phyloP scores from a whole-genome alignment of 2,329 filamentous ascomycete genomes.

The Xylaria sp. region DNA sequence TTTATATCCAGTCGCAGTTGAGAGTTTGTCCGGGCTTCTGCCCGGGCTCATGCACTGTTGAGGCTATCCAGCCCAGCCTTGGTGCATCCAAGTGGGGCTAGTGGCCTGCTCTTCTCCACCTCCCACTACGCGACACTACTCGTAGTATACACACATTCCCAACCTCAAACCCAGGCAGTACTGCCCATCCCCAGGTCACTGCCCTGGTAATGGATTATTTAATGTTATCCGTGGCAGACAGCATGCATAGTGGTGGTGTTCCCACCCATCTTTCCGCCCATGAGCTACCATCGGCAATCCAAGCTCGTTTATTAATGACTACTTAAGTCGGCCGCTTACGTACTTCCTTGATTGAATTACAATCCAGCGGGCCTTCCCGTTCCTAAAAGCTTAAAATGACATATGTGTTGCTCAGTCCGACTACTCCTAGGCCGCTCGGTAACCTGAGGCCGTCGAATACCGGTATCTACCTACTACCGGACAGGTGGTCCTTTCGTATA shows the following conservation, averaged over 20 bases:
- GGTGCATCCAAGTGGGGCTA: conserved; percentile 21
- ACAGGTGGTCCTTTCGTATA: conserved; percentile 15
- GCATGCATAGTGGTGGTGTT: background rate
- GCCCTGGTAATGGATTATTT: conserved; percentile 15
- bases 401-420: background rate
- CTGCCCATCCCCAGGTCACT: no score
- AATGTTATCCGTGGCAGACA: background rate
- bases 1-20: conserved; percentile 21
- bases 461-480: background rate
- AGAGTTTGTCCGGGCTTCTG: background rate
- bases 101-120: conserved; percentile 8
- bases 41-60: conserved; percentile 20
- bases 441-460: background rate
- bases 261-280: background rate
- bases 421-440: conserved; percentile 1
- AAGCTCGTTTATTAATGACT: background rate
- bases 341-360: background rate
- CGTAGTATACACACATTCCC: conserved; percentile 5
- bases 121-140: background rate
- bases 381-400: background rate
- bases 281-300: background rate
- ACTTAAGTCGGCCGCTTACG: background rate
- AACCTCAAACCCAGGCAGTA: conserved; percentile 26
- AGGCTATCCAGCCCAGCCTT: conserved; percentile 35
- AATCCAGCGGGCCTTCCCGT: background rate